Evolutionary conservation across 805 yeast species (phyloP), one percentile per base, ranked within the genome.

Genomic region (Starmerella powellii): DNA sequence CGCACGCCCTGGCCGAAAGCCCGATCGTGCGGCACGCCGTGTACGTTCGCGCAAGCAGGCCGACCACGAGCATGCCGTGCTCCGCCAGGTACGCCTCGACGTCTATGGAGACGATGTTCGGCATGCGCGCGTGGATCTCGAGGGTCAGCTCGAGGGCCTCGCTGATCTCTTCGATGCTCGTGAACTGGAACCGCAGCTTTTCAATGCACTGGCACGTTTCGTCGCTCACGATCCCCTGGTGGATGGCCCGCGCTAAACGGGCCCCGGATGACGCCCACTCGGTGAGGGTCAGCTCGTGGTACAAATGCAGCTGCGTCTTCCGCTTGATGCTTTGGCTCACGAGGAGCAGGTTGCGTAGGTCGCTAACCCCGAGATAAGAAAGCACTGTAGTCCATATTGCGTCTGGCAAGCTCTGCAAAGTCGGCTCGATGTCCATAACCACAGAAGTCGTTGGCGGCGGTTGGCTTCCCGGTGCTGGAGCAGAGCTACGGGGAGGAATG

Each of bases 231-330:
- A 33, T 38, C 16, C 44, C 42, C n/a, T 33, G 18, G 13, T 35
- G 28, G 31, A 51, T 51, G 1, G 55, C 53, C 4, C 31, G 29
- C 12, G 53, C 52, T 11, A 51, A 32, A 21, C 49, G 43, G 21
- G 45, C 39, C 6, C 55, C 55, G 6, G 44, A 32, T 12, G 41
- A 38, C 8, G 52, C 53, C 54, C 50, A 43, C 24, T 50, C 55
- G 2, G 52, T 42, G n/a, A 51, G 37, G 3, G 43, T 35, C 19
- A 50, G 39, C 19, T 50, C 48, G 31, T 33, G 38, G 41, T 50
- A 49, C 11, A 51, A 28, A 15, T 40, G 31, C n/a, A 41, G 42
- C 34, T 45, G 44, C 16, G 43, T 48, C 6, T 17, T n/a, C 19
- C 15, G 27, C 15, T 40, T 41, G 34, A 50, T 28, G 15, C 16